phyloP scores from a whole-genome alignment of 1,284 basidiomycete genomes.

The Psilocybe mexicana region DNA sequence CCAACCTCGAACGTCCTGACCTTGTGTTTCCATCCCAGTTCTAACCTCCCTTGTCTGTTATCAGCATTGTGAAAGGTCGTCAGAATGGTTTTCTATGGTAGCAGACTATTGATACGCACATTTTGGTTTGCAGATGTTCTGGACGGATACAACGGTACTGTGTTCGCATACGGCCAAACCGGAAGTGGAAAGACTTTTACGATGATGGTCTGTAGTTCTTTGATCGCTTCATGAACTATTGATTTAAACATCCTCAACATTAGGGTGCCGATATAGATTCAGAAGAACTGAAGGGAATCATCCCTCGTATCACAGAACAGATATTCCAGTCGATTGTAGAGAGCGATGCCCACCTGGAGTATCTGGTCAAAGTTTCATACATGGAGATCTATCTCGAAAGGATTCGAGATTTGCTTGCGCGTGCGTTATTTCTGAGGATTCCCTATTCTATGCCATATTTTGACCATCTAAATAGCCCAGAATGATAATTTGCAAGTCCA shows the following conservation, averaged over 20 bases:
- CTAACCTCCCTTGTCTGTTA: conserved; percentile 5
- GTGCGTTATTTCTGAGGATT: conserved; percentile 53
- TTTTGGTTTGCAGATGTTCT: conserved; percentile 78
- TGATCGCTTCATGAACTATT: neutral
- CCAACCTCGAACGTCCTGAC: conserved; percentile 23
- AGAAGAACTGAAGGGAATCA: conserved; percentile 90
- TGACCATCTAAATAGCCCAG: conserved; percentile 62
- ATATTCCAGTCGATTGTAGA: conserved; percentile 98
- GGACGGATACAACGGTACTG: conserved; percentile 97
- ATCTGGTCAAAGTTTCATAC: conserved; percentile 99
- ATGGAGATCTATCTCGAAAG: conserved; percentile 99
- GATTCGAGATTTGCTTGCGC: conserved; percentile 93
- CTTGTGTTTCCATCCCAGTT: neutral
- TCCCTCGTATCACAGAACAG: conserved; percentile 98
- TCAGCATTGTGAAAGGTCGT: conserved; percentile 77
- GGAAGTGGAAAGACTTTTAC: conserved; percentile 97
- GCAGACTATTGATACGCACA: neutral
- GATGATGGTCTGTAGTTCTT: conserved; percentile 75
- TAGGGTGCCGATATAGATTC: conserved; percentile 98
- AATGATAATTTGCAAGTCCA: conserved; percentile 99
- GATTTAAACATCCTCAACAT: conserved; percentile 6
- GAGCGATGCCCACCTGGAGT: conserved; percentile 94
- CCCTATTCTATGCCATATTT: conserved; percentile 4
- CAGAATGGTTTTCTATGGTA: neutral
- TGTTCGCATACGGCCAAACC: conserved; percentile 99